phyloP scores from a whole-genome alignment of 2,329 filamentous ascomycete species.

The Zymoseptoria pseudotritici region DNA sequence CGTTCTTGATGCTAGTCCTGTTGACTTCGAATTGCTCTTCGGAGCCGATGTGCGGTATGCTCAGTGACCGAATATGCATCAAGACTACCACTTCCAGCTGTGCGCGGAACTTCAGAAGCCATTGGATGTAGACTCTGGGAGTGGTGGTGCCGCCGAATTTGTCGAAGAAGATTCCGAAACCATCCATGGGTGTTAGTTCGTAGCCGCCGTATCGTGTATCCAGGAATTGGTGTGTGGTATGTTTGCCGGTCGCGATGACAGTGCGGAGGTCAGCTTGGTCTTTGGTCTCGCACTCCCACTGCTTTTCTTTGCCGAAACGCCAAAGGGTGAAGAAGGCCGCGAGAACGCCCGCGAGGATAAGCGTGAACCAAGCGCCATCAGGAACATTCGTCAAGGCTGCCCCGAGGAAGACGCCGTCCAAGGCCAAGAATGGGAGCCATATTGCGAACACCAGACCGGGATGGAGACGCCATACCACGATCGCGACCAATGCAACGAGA shows the following conservation, averaged over 20 bases:
- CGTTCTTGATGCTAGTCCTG: slow-evolving; percentile 12
- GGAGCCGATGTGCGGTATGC: slow-evolving; percentile 12
- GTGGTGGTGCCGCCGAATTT: slow-evolving; percentile 51
- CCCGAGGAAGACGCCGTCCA: slow-evolving; percentile 63
- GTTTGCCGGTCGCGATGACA: slow-evolving; percentile 31
- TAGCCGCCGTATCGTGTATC: slow-evolving; percentile 24
- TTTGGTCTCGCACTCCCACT: slow-evolving; percentile 62
- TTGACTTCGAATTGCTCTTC: slow-evolving; percentile 18
- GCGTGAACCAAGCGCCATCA: slow-evolving; percentile 69
- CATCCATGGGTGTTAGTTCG: slow-evolving; percentile 33
- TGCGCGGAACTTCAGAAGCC: slow-evolving; percentile 19
- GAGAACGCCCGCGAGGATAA: slow-evolving; percentile 56
- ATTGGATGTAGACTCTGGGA: slow-evolving; percentile 21
- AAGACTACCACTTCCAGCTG: slow-evolving; percentile 19
- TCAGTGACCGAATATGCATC: slow-evolving; percentile 20
- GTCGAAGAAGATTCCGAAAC: slow-evolving; percentile 71
- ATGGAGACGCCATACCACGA: slow-evolving; percentile 63
- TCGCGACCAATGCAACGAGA: slow-evolving; percentile 63
- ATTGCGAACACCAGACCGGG: slow-evolving; percentile 51
- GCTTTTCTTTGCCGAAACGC: slow-evolving; percentile 71
- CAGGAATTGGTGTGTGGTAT: neutral
- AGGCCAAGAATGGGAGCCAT: slow-evolving; percentile 54
- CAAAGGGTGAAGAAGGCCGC: slow-evolving; percentile 62
- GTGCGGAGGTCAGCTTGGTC: slow-evolving; percentile 49
- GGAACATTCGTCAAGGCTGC: slow-evolving; percentile 65